Base-by-base conservation (phyloP, 495 filamentous ascomycete species). In the Aspergillus affinis region DNA sequence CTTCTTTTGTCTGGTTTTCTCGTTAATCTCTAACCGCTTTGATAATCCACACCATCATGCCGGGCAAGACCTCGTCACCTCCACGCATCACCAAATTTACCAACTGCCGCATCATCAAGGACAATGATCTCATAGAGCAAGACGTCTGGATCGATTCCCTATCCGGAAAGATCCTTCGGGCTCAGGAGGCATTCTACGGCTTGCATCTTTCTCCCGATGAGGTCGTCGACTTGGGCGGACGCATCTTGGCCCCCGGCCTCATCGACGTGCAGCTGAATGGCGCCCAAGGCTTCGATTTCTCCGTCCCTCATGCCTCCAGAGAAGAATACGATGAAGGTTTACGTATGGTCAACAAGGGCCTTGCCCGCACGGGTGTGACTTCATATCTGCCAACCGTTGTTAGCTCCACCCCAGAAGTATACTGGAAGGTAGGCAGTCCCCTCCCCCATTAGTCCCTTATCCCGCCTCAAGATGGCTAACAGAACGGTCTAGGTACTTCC, bases 221-320 rank as follows among this genome's bases (percentile, higher is more conserved):
- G 59, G 71, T 86, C 54, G 77, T 94, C 63, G 83, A 96, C 64
- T 83, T 94, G 13, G 79, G 84, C n/a, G 88, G 89, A 50, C 86
- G 88, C 60, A 91, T 94, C 65, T 64, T 96, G 21, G 84, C 89
- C 13, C 90, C 91, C 0, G 91, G 90, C 15, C 82, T 94, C 63
- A 90, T 95, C 65, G 91, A 96, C 65, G 86, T 89, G 51, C 91
- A 96, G 68, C 81, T 93, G 49, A 96, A 96, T 65, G 91, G 91
- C 47, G 90, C 87, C 6, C 89, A 89, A 60, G 91, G 91, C 49
- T 91, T 93, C 76, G 90, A 94, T 75, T 93, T 93, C 71, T 92
- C 90, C 1, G 76, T 90, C 2, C 84, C 88, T 6, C 82, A 86
- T n/a, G 81, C 86, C 48, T 78, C 82, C 45, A 78, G 83, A 15